Percentiles rank a stretch among this genome's conserved stretches.
phyloP scores from a whole-genome alignment of 768 basidiomycete genomes.

The Tylopilus intermedius region DNA sequence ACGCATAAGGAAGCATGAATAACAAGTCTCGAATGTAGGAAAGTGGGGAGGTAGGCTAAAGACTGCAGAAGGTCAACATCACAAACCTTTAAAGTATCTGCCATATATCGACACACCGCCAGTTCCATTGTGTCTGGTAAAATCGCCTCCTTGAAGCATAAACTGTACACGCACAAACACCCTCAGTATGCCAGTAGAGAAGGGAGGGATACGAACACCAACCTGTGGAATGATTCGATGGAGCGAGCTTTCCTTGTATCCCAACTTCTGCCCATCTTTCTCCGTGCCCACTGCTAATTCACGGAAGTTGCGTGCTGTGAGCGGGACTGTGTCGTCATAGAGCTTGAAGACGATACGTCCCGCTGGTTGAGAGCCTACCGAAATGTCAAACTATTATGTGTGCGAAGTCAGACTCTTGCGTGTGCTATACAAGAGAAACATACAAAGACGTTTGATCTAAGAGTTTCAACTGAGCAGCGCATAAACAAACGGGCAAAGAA shows the following conservation, averaged over 20 bases:
- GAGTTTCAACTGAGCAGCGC: not conserved
- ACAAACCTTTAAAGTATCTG: conserved; percentile 64
- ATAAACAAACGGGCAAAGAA: not conserved
- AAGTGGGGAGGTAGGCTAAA: not conserved
- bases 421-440: conserved; percentile 10
- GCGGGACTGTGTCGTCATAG: conserved; percentile 78
- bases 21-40: not conserved
- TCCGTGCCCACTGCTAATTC: conserved; percentile 57
- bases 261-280: conserved; percentile 50
- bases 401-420: not conserved
- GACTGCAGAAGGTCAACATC: no score
- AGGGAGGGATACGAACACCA: conserved; percentile 10
- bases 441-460: conserved; percentile 29
- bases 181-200: not conserved
- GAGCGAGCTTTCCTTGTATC: conserved; percentile 65
- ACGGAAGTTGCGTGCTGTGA: conserved; percentile 77
- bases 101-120: conserved; percentile 88
- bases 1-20: not conserved
- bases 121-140: conserved; percentile 69
- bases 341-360: conserved; percentile 82
- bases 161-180: conserved; percentile 37
- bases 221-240: conserved; percentile 71
- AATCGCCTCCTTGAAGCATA: conserved; percentile 89
- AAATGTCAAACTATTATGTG: conserved; percentile 53
- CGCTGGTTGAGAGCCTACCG: conserved; percentile 52